phyloP scores from a whole-genome alignment of 2,329 filamentous ascomycete genomes.

The Paraphaeosphaeria minitans region DNA sequence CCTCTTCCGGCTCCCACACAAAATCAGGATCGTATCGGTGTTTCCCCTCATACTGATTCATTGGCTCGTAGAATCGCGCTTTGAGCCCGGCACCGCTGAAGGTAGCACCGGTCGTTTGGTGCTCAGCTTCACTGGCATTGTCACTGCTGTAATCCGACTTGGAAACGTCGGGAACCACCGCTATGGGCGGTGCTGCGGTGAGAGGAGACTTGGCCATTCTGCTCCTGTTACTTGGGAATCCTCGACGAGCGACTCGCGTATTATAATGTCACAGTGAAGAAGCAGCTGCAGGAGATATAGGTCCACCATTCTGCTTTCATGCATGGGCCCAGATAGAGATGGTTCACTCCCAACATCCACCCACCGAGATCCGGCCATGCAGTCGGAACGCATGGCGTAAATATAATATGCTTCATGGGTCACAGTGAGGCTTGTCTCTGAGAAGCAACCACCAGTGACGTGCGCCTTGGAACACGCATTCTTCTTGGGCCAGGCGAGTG shows the following conservation, averaged over 20 bases:
- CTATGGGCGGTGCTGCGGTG: conserved; percentile 9
- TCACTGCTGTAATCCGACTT: conserved; percentile 30
- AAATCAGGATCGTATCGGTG: conserved; percentile 65
- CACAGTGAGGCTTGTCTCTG: neutral
- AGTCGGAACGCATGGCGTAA: neutral
- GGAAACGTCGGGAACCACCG: conserved; percentile 17
- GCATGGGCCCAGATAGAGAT: conserved; percentile 2
- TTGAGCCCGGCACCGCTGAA: conserved; percentile 46
- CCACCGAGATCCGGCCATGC: neutral
- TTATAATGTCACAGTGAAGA: neutral
- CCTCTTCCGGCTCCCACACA: conserved; percentile 62
- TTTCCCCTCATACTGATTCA: conserved; percentile 62
- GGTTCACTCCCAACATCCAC: neutral
- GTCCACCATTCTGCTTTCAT: neutral
- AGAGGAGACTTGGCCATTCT: conserved; percentile 14
- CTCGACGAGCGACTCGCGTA: neutral
- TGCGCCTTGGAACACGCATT: neutral
- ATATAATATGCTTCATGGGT: neutral
- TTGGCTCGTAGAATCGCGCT: conserved; percentile 53
- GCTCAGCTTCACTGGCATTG: conserved; percentile 25
- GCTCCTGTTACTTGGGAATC: neutral
- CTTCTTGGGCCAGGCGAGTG: neutral
- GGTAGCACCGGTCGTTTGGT: conserved; percentile 29
- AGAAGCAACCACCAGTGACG: neutral
- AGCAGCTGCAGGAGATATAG: neutral